A percentile compares a stretch with the other conserved stretches of the same genome.
These are phyloP conservation scores for Thielaviopsis euricoi DNA, from an alignment of 2,329 filamentous ascomycete genomes.

Conservation along the genomic window DNA sequence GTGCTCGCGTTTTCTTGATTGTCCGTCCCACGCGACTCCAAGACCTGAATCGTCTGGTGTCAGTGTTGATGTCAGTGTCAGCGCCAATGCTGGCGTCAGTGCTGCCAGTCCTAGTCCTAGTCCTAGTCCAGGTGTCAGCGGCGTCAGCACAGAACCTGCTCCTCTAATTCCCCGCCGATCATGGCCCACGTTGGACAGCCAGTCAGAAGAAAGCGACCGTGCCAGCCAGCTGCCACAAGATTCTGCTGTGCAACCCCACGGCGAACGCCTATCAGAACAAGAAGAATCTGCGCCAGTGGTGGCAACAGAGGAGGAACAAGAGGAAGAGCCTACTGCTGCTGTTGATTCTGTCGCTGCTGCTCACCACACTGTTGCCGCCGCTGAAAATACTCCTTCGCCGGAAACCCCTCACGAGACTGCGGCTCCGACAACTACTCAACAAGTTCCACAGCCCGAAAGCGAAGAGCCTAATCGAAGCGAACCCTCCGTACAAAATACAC, in stretches of 20 bases:
- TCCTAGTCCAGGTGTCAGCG: no score
- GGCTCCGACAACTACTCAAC: neutral
- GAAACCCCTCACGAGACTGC: neutral
- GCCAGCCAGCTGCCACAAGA: neutral
- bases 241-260: neutral
- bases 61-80: neutral
- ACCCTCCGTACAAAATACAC: neutral
- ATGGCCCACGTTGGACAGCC: neutral
- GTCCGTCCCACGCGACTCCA: slow-evolving; percentile 28
- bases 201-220: neutral
- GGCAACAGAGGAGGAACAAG: neutral
- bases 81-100: no score
- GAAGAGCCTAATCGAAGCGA: neutral
- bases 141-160: neutral
- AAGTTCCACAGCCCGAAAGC: neutral
- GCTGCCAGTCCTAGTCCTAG: no score
- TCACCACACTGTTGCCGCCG: neutral
- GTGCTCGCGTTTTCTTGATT: slow-evolving; percentile 32
- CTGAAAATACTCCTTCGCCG: neutral
- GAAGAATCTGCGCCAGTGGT: neutral
- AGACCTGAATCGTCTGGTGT: slow-evolving; percentile 15
- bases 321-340: no score
- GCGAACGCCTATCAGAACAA: neutral
- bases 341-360: neutral
- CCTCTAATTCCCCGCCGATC: neutral